Evolutionary conservation across 129 eudicot species (phyloP).

Genomic region (Oenanthe sinensis): DNA sequence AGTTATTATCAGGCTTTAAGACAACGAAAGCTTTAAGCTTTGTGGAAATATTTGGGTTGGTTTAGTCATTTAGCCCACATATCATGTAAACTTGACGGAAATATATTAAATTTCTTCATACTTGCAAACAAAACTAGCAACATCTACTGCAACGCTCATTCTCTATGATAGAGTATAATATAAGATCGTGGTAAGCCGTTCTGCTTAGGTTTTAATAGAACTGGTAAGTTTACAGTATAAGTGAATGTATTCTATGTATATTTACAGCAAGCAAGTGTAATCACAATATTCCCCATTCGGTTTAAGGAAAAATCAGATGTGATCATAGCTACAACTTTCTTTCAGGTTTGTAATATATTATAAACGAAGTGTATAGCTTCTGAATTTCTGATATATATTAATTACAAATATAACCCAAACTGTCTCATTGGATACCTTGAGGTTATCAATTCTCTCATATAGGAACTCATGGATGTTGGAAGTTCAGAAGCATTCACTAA

Average conservation of each 20-base stretch:
- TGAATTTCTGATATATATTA: no score
- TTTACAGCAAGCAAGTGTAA: constrained; percentile 59
- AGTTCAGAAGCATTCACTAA: constrained; percentile 48
- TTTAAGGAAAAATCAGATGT: constrained; percentile 81
- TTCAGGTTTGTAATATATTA: constrained; percentile 62
- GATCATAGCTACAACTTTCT: constrained; percentile 76
- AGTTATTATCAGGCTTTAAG: neutral
- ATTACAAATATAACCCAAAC: neutral
- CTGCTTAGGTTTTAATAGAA: no score
- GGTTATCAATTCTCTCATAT: neutral
- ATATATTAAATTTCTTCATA: neutral
- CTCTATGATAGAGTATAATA: no score
- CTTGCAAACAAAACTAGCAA: neutral
- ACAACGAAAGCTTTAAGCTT: no score
- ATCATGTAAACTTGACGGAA: neutral
- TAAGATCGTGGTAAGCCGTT: no score
- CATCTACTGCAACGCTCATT: neutral
- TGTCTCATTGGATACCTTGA: neutral
- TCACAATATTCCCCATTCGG: constrained; percentile 78
- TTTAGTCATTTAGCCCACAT: neutral
- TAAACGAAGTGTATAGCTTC: no score
- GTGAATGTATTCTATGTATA: neutral
- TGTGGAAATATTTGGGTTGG: neutral
- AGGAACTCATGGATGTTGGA: constrained; percentile 90
- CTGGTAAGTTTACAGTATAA: neutral